Percentiles rank a stretch among this genome's conserved stretches.
Conservation (phyloP, 768 basidiomycete species). For the Russula lepida region DNA sequence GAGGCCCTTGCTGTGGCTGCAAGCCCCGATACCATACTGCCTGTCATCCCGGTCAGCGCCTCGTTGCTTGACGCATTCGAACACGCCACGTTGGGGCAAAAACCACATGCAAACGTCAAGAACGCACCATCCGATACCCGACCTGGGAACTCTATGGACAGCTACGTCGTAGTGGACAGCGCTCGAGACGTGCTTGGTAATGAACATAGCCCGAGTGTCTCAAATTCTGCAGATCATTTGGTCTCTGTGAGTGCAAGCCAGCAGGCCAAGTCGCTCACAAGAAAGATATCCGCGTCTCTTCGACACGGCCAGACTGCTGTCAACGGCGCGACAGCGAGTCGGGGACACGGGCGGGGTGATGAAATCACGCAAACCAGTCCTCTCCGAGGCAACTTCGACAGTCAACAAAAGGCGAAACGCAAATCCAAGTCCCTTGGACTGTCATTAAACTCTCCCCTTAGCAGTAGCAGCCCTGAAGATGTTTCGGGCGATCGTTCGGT, state of each 20-base stretch:
- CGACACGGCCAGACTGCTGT: conserved; percentile 5
- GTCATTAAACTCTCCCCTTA: conserved; percentile 1
- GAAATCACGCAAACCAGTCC: neutral
- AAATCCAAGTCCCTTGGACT: conserved; percentile 13
- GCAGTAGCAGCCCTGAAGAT: neutral
- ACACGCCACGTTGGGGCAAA: neutral
- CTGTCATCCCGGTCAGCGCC: neutral
- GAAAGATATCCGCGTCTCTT: conserved; percentile 17
- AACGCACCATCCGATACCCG: neutral
- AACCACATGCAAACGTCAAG: neutral
- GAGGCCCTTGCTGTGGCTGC: conserved; percentile 17
- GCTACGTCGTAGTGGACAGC: conserved; percentile 8
- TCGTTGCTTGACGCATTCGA: neutral
- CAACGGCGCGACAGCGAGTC: neutral
- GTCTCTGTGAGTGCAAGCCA: neutral
- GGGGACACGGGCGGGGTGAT: neutral
- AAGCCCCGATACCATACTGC: neutral
- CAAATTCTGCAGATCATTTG: neutral
- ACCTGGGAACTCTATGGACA: neutral
- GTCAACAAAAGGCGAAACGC: conserved; percentile 3
- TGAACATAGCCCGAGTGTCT: neutral
- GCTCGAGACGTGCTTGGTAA: neutral
- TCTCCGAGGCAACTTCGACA: neutral
- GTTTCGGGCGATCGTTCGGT: neutral
- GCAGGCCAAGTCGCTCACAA: conserved; percentile 12